Evolutionary conservation across 2,329 filamentous ascomycete genomes (phyloP), one percentile per base, ranked within the genome.

Genomic region (Pseudogymnoascus sp.): DNA sequence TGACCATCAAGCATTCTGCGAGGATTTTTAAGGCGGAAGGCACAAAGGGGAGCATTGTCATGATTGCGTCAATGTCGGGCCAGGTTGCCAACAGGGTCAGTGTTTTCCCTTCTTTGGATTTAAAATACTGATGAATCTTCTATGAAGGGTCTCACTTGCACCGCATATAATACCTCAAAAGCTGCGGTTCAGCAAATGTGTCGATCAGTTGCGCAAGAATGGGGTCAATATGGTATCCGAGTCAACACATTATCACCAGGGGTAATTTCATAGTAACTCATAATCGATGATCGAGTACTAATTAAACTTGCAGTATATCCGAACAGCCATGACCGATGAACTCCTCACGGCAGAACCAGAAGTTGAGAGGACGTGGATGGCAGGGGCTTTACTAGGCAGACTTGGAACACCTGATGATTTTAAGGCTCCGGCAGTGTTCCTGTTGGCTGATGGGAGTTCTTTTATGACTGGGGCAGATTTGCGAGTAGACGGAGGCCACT

Each of bases 381-480:
- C 82, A 69, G 86, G 92, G 75, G 94, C 92, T 74, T 92, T 94
- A 89, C 79, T 95, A 59, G 84, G 81, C 59, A 81, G 84, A 39
- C 77, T 90, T 62, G 88, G 85, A 69, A 76, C 76, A 16, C 87
- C 87, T 0, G 78, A 84, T 49, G 87, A 91, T 72, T 89, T 87
- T 72, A 84, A 85, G 55, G 86, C 86, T 7, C 84, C 87, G 1
- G 86, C 85, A 2, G 81, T 88, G 9, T 88, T 87, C 70, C 75
- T 87, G 65, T 74, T 87, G 25, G 85, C 83, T 66, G 82, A 86
- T 67, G 84, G 84, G 2, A 86, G 83, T 71, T 81, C 81, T 62
- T 88, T 85, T 70, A 87, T 88, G 84, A 88, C 85, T 0, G 85
- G 84, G 0, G 81, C 83, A 35, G 86, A 89, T 67, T 71, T 91